Percentiles rank a stretch among this genome's conserved stretches.
These are phyloP conservation scores for Kodamaea alishanica DNA, from an alignment of 1,139 yeast genomes.

Conservation along the genomic window DNA sequence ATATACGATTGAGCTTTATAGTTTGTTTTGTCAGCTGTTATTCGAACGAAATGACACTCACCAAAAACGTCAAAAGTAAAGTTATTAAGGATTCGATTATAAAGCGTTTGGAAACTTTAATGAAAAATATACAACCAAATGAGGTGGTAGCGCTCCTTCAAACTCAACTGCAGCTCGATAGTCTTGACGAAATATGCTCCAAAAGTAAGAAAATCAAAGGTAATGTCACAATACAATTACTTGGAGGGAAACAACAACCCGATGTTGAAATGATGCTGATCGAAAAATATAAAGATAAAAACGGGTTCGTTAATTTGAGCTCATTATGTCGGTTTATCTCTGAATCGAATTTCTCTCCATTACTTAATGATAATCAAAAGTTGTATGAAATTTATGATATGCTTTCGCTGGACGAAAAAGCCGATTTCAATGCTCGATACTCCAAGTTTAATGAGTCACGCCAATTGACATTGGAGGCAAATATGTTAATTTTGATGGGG, in stretches of 20 bases:
- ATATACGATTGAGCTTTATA: constrained; percentile 1
- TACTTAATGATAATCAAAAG: constrained; percentile 6
- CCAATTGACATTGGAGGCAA: constrained; percentile 25
- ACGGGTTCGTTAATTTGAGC: constrained; percentile 19
- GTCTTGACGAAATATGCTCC: constrained; percentile 5
- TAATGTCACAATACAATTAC: background rate
- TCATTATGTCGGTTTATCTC: constrained; percentile 23
- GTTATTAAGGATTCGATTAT: constrained; percentile 8
- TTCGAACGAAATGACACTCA: constrained; percentile 1
- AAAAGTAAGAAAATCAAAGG: background rate
- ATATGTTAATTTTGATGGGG: constrained; percentile 19
- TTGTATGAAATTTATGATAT: constrained; percentile 19
- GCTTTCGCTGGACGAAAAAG: constrained; percentile 9
- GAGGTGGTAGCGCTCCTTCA: background rate
- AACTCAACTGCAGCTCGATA: background rate
- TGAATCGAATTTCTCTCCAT: constrained; percentile 13
- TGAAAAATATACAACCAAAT: background rate
- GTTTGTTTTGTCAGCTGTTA: constrained; percentile 1
- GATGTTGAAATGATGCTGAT: constrained; percentile 9
- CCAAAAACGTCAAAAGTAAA: constrained; percentile 3
- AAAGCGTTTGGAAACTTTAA: constrained; percentile 2
- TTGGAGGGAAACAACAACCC: background rate
- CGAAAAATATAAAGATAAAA: constrained; percentile 15
- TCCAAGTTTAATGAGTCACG: constrained; percentile 21
- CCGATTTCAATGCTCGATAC: constrained; percentile 15